Base-by-base conservation (phyloP, 2,329 filamentous ascomycete species). In the Epichloe glyceriae region DNA sequence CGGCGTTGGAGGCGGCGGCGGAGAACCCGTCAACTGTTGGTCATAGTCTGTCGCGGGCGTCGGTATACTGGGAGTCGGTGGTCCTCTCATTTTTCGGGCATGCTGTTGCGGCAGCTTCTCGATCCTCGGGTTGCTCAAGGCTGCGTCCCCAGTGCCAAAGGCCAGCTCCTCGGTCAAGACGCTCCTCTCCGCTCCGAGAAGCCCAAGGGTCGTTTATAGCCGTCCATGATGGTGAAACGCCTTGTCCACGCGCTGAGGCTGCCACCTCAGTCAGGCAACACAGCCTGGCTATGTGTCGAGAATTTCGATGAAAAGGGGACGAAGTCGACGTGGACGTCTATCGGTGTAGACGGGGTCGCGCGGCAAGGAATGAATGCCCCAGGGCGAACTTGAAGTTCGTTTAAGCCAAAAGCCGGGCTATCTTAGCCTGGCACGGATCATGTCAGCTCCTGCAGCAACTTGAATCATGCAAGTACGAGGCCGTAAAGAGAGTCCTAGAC, bases 41-140 rank as follows among this genome's bases (percentile, higher is more conserved):
- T 83, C 79, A 55, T 79, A 82, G 55, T 83, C 79, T 55, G 76
- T 73, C 5, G 78, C 79, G 0, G 79, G 80, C 11, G 80, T 83
- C 49, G 73, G 78, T 78, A 83, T 82, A 65, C 79, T 83, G 12
- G 80, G 80, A 2, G 80, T 84, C 19, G 80, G 80, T 6, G 80
- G 80, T 0, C 80, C 80, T 63, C 79, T 68, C 42, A 70, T 58
- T 43, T 57, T 78, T 62, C 61, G 61, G 47, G 62, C 60, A 57
- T 66, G 63, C 57, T 66, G 63, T 55, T 65, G 64, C 17, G 64
- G 61, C 56, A 66, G 57, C 66, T 83, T 83, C 51, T 79, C 76
- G 56, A 76, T 65, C 52, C 70, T 67, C 17, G 52, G 46, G 38
- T 72, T 69, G 58, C 70, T 70, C 50, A 73, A 61, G 52, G 70